phyloP scores from a whole-genome alignment of 2,329 filamentous ascomycete species.

The Ceratocystis huliohia region DNA sequence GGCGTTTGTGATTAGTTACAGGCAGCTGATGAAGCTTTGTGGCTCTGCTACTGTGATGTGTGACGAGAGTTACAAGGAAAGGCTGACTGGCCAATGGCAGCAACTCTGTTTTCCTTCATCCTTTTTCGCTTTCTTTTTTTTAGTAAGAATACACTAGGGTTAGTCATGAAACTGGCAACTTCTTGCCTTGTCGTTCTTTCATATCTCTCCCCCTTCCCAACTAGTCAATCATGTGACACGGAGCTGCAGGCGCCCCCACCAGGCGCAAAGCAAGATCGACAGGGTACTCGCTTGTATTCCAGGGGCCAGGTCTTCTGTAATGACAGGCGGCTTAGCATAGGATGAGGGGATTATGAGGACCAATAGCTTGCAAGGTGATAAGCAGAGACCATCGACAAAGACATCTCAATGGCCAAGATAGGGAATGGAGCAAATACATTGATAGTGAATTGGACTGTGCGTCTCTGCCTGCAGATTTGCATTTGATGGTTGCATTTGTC shows the following conservation, averaged over 20 bases:
- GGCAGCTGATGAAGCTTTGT: background rate
- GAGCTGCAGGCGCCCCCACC: background rate
- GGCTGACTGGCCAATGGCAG: too few relatives aligned
- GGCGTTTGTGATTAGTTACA: background rate
- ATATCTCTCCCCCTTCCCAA: background rate
- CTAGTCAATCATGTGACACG: conserved; percentile 1
- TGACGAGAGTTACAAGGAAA: too few relatives aligned
- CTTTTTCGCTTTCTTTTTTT: too few relatives aligned
- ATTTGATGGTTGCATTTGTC: background rate
- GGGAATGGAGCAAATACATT: background rate
- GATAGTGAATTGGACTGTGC: background rate
- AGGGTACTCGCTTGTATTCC: background rate
- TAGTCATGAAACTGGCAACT: background rate
- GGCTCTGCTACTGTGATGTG: too few relatives aligned
- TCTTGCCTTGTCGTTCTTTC: background rate
- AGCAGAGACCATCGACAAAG: background rate
- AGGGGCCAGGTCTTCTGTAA: background rate
- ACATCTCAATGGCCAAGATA: background rate
- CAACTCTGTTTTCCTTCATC: too few relatives aligned
- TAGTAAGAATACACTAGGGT: too few relatives aligned
- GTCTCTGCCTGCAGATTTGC: background rate
- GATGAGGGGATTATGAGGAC: background rate
- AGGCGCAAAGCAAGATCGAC: background rate
- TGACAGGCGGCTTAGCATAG: background rate
- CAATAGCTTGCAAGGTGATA: background rate